Evolutionary conservation across 805 yeast species (phyloP), one percentile per base, ranked within the genome.

Genomic region (Middelhovenomyces tepae): DNA sequence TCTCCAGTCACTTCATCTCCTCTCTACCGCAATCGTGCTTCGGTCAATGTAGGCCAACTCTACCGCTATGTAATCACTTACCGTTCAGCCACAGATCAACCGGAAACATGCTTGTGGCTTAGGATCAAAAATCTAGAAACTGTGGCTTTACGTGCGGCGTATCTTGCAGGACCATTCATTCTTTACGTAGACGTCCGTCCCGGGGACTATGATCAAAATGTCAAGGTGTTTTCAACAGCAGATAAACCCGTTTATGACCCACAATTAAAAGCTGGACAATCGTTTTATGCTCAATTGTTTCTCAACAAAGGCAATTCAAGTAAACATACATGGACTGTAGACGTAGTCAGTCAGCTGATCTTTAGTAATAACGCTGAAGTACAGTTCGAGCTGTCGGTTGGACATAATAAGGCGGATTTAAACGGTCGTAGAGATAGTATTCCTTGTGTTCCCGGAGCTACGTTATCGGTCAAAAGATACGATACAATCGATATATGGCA

Each of bases 101-200:
- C 23, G 9, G 25, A 33, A 4, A 24, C 37, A 5, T 40, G 46
- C 2, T 39, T 60, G 7, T 54, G 51, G 47, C 35, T 60, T 7
- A 69, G 72, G 34, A 70, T 87, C 23, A 74, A 72, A 47, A 87
- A 87, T 56, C 62, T 59, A 3, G 95, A 86, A 53, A 71, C 73
- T 43, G 59, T 82, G 2, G 68, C 91, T 1, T 53, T 84, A 44
- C 58, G 94, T 18, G 93, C 96, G 0, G 81, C 94, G 1, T 84
- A 78, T 47, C 56, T 91, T 27, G 78, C 87, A 1, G 98, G 97
- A 0, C 98, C 98, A 0, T 89, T 75, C 51, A 65, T 83, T 2
- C 57, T 91, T 4, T 91, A 91, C 48, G 82, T 78, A 15, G 96
- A 89, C 54, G 73, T 91, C 31, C 64, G 77, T 28, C 76, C 89